A percentile compares a stretch with the other conserved stretches of the same genome.
phyloP scores from a whole-genome alignment of 2,329 filamentous ascomycete species.

The Phoma sp. region DNA sequence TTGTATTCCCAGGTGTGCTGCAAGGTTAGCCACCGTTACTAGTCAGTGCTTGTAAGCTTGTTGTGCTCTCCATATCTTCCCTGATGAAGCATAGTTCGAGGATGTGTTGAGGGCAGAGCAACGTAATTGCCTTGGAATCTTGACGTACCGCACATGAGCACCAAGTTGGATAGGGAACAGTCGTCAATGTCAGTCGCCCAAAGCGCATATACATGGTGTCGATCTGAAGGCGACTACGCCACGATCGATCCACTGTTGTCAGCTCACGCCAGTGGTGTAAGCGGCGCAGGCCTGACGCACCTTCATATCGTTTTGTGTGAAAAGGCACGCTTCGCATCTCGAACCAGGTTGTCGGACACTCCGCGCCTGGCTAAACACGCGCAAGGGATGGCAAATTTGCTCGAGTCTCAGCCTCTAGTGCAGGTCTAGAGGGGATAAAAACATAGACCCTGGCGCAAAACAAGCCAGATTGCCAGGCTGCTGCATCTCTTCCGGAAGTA shows the following conservation, averaged over 20 bases:
- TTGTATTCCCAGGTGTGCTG: conserved; percentile 26
- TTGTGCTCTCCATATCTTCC: conserved; percentile 16
- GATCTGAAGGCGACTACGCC: not conserved
- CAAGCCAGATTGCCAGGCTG: conserved; percentile 17
- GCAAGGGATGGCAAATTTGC: conserved; percentile 22
- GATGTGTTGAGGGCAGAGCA: conserved; percentile 1
- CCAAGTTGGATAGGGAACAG: not conserved
- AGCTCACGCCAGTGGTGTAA: conserved; percentile 9
- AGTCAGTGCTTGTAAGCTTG: conserved; percentile 8
- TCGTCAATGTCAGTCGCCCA: not conserved
- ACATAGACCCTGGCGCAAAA: conserved; percentile 9
- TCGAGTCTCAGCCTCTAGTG: conserved; percentile 15
- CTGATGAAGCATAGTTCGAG: conserved; percentile 5
- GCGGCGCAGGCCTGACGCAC: conserved; percentile 21
- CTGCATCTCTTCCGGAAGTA: conserved; percentile 27
- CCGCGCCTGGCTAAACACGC: conserved; percentile 23
- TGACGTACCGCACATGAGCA: not conserved
- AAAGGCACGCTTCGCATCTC: conserved; percentile 25
- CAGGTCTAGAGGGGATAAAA: conserved; percentile 13
- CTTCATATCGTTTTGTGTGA: conserved; percentile 24
- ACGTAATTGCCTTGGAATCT: not conserved
- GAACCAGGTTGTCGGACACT: conserved; percentile 32
- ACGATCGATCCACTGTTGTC: conserved; percentile 5
- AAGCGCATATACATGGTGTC: not conserved
- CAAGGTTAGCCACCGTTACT: conserved; percentile 28